Percentiles rank a stretch among this genome's conserved stretches.
These are phyloP conservation scores for Arachnopeziza araneosa DNA, from an alignment of 2,329 filamentous ascomycete species.

Conservation along the genomic window DNA sequence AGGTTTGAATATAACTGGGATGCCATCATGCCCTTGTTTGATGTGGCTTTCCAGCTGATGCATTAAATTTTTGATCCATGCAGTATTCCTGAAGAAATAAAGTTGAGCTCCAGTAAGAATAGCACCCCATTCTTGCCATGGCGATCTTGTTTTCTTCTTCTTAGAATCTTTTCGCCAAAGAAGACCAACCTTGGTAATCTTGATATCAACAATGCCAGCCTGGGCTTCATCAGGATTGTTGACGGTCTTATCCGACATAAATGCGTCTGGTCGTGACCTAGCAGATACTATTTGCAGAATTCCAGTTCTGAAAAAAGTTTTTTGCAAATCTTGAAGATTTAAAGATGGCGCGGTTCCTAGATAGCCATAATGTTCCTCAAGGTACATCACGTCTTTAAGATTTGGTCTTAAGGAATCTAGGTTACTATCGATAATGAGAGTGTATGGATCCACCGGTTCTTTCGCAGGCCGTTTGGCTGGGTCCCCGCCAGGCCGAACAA, in stretches of 20 bases:
- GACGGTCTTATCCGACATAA: conserved; percentile 81
- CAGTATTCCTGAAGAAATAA: conserved; percentile 91
- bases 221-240: conserved; percentile 82
- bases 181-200: conserved; percentile 91
- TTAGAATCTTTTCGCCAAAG: conserved; percentile 92
- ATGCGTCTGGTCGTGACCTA: conserved; percentile 87
- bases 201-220: conserved; percentile 92
- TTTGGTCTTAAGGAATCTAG: conserved; percentile 77
- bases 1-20: conserved; percentile 83
- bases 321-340: conserved; percentile 76
- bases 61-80: conserved; percentile 88
- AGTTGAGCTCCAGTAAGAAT: conserved; percentile 94
- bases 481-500: conserved; percentile 61
- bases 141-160: conserved; percentile 88
- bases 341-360: conserved; percentile 69
- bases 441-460: conserved; percentile 93
- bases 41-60: conserved; percentile 80
- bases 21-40: conserved; percentile 68
- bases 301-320: conserved; percentile 85
- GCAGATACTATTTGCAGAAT: conserved; percentile 93
- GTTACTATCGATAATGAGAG: conserved; percentile 85
- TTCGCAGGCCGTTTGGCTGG: conserved; percentile 59
- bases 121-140: conserved; percentile 98
- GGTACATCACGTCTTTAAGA: conserved; percentile 83
- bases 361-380: conserved; percentile 91